Evolutionary conservation across 257 asterid species (phyloP).

Genomic region (Linaria vulgaris): DNA sequence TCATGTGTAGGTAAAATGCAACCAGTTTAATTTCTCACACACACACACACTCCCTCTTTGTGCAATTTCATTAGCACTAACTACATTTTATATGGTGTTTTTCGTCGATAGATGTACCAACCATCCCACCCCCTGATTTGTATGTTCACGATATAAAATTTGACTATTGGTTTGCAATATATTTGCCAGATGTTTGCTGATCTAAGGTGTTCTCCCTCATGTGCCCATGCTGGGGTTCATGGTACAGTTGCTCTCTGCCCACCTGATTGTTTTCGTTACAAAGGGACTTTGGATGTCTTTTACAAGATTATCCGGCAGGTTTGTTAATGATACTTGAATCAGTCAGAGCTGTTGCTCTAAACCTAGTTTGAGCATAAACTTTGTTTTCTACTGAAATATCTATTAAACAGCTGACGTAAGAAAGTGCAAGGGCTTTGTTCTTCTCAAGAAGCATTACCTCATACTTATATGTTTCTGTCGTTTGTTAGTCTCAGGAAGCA

Average conservation of each 20-base stretch:
- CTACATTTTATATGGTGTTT: background rate
- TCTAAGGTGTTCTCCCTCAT: constrained; percentile 94
- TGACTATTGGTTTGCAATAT: constrained; percentile 20
- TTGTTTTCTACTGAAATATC: constrained; percentile 7
- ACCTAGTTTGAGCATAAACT: background rate
- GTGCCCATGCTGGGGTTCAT: constrained; percentile 94
- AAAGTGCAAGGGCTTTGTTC: constrained; percentile 1
- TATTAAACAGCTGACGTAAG: background rate
- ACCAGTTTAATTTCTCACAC: background rate
- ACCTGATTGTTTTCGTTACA: constrained; percentile 92
- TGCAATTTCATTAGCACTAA: background rate
- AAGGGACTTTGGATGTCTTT: constrained; percentile 90
- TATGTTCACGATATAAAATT: constrained; percentile 9
- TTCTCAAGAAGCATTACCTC: background rate
- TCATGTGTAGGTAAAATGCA: background rate
- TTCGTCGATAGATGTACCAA: background rate
- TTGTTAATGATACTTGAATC: constrained; percentile 20
- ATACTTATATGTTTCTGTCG: constrained; percentile 1
- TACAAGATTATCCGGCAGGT: constrained; percentile 91
- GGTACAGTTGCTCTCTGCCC: constrained; percentile 90
- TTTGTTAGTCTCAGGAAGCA: background rate
- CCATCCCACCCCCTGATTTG: background rate
- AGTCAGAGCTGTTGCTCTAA: background rate
- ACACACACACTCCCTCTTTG: no score
- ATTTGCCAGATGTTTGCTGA: constrained; percentile 87